These are phyloP conservation scores for Areca catechu DNA, from an alignment of 176 grass and related monocot species.

Conservation along the genomic window DNA sequence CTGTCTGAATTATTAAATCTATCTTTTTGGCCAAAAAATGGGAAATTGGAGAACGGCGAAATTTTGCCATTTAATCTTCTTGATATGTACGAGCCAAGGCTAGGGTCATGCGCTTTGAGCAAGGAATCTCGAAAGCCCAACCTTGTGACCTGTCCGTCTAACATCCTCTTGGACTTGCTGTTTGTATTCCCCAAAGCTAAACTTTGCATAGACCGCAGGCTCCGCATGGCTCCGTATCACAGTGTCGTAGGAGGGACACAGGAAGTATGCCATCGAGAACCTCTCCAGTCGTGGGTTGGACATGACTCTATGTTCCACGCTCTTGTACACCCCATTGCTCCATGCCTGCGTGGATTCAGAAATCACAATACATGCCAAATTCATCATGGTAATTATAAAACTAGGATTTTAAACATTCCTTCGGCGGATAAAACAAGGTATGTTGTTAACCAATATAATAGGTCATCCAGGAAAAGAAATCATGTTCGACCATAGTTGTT, in stretches of 20 bases:
- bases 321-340: constrained; percentile 56
- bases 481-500: too few relatives aligned
- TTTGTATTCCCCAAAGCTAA: constrained; percentile 78
- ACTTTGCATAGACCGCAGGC: constrained; percentile 29
- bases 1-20: too few relatives aligned
- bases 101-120: neutral
- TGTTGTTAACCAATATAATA: too few relatives aligned
- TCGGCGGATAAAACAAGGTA: too few relatives aligned
- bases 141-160: constrained; percentile 39
- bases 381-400: too few relatives aligned
- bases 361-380: neutral
- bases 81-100: too few relatives aligned
- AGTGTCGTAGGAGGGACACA: constrained; percentile 54
- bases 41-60: too few relatives aligned
- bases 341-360: constrained; percentile 29
- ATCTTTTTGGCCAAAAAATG: too few relatives aligned
- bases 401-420: too few relatives aligned
- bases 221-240: constrained; percentile 17
- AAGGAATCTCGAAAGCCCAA: constrained; percentile 56
- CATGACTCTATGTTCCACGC: constrained; percentile 68
- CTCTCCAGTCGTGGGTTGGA: constrained; percentile 27
- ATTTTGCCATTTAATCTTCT: too few relatives aligned
- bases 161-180: constrained; percentile 48
- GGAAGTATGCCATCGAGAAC: constrained; percentile 66
- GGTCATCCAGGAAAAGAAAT: too few relatives aligned